phyloP scores from a whole-genome alignment of 1,139 yeast genomes.

The Pichia sp. region DNA sequence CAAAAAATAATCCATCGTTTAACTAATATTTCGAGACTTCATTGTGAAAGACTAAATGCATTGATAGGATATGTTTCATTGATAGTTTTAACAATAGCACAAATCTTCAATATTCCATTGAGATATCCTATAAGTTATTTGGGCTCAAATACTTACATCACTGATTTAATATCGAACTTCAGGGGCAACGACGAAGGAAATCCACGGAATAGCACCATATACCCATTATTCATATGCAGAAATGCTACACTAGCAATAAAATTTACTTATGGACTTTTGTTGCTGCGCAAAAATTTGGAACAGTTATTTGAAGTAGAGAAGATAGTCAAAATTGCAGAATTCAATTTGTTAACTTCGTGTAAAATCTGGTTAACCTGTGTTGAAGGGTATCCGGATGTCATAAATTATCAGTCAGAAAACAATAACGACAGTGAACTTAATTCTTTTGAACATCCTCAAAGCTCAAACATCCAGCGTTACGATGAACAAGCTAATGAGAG shows the following conservation, averaged over 20 bases:
- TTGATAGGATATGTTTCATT: constrained; percentile 42
- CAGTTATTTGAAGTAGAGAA: constrained; percentile 34
- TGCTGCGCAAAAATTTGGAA: constrained; percentile 41
- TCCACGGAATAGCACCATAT: constrained; percentile 21
- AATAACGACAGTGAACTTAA: no score
- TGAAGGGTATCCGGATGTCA: constrained; percentile 10
- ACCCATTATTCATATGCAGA: constrained; percentile 43
- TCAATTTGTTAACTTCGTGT: constrained; percentile 25
- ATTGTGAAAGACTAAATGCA: constrained; percentile 33
- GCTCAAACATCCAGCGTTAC: no score
- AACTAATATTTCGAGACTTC: constrained; percentile 8
- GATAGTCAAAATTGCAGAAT: constrained; percentile 21
- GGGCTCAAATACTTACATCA: constrained; percentile 43
- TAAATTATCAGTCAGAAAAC: not conserved
- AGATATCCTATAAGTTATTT: constrained; percentile 43
- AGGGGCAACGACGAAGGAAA: constrained; percentile 9
- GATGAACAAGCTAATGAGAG: no score
- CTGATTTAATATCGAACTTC: constrained; percentile 34
- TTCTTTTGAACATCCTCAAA: no score
- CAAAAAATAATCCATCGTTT: constrained; percentile 8
- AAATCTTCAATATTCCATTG: constrained; percentile 37
- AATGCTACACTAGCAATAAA: constrained; percentile 33
- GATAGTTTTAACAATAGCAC: constrained; percentile 33
- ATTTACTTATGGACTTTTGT: constrained; percentile 43
- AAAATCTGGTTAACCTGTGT: constrained; percentile 26